A percentile compares a stretch with the other conserved stretches of the same genome.
Conservation (phyloP, 805 yeast species). For the Kodamaea lidongshanica region DNA sequence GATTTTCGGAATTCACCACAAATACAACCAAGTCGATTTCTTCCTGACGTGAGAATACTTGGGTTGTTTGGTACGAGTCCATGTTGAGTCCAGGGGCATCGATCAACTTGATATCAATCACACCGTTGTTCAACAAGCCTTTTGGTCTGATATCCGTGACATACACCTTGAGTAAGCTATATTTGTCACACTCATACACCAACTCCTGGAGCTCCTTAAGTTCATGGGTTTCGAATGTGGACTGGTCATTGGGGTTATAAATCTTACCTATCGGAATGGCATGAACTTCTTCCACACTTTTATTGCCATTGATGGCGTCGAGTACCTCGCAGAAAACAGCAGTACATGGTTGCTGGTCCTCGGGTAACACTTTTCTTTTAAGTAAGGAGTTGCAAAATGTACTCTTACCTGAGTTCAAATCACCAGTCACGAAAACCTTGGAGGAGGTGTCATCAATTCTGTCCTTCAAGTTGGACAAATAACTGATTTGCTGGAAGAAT, state of each 20-base stretch:
- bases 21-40: conserved; percentile 95
- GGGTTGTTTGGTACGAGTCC: conserved; percentile 91
- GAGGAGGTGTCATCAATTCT: conserved; percentile 89
- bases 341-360: conserved; percentile 97
- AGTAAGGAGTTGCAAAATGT: conserved; percentile 89
- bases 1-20: conserved; percentile 94
- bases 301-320: conserved; percentile 67
- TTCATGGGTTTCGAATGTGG: conserved; percentile 54
- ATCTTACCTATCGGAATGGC: conserved; percentile 61
- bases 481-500: conserved; percentile 57
- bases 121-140: conserved; percentile 79
- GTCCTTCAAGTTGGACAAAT: conserved; percentile 63
- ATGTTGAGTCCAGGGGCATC: conserved; percentile 97
- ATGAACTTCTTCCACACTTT: conserved; percentile 82
- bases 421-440: conserved; percentile 94
- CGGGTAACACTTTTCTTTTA: conserved; percentile 74
- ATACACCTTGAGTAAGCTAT: conserved; percentile 70
- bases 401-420: conserved; percentile 92
- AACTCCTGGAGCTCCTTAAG: conserved; percentile 58
- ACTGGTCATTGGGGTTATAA: conserved; percentile 52
- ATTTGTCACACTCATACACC: conserved; percentile 69
- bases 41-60: conserved; percentile 91
- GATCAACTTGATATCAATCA: conserved; percentile 83
- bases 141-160: conserved; percentile 70
- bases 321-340: conserved; percentile 92